Conservation (phyloP, 2,329 filamentous ascomycete genomes). For the Trichoderma koningiopsis region DNA sequence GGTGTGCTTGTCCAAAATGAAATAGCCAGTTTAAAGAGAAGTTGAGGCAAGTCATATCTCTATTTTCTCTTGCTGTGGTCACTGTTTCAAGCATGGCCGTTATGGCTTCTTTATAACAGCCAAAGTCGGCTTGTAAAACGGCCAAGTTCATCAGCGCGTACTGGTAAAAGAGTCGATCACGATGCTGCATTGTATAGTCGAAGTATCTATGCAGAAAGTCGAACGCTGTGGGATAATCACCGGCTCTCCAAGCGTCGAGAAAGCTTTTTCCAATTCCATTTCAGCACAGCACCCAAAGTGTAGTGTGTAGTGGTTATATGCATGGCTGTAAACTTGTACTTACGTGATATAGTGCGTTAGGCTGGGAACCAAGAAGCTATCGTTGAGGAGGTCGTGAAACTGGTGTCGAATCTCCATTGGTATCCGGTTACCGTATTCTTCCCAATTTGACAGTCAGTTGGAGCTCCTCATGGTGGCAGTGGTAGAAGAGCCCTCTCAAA, state of each 20-base stretch:
- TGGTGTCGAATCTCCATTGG: constrained; percentile 72
- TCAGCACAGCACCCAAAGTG: constrained; percentile 26
- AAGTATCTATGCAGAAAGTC: constrained; percentile 94
- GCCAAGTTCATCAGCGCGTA: constrained; percentile 93
- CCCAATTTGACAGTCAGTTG: constrained; percentile 24
- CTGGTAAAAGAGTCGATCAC: constrained; percentile 85
- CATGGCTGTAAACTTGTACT: neutral
- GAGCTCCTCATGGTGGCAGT: neutral
- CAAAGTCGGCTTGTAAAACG: constrained; percentile 92
- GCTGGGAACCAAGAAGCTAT: constrained; percentile 69
- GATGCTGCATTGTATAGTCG: constrained; percentile 89
- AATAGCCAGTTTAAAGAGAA: constrained; percentile 96
- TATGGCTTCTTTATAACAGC: constrained; percentile 86
- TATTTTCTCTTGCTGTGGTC: constrained; percentile 89
- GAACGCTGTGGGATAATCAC: constrained; percentile 86
- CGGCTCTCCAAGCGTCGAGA: constrained; percentile 87
- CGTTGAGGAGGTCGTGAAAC: constrained; percentile 68
- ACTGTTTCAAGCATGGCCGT: constrained; percentile 94
- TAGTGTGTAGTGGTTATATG: neutral
- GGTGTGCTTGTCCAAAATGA: constrained; percentile 86
- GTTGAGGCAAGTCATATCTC: constrained; percentile 89
- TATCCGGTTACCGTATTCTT: constrained; percentile 76
- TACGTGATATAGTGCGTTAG: constrained; percentile 75
- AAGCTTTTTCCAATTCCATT: constrained; percentile 57
- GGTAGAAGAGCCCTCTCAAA: neutral